A percentile compares a stretch with the other conserved stretches of the same genome.
These are phyloP conservation scores for Solanum hybrid DNA, from an alignment of 305 asterid species.

Conservation along the genomic window DNA sequence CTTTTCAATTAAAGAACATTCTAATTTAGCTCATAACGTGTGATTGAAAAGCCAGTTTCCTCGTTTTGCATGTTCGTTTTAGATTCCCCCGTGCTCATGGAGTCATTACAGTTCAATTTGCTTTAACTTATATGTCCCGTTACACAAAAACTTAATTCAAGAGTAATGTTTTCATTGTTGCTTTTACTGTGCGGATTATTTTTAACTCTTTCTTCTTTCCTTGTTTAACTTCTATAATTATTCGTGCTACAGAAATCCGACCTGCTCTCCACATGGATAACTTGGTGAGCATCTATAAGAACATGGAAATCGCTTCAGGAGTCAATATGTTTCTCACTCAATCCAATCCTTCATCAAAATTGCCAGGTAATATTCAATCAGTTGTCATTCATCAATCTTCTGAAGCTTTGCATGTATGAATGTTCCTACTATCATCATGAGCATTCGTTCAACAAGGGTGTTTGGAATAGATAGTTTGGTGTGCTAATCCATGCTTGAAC, in stretches of 20 bases:
- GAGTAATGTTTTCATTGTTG: neutral
- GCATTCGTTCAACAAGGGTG: neutral
- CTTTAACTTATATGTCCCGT: neutral
- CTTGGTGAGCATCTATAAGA: conserved; percentile 78
- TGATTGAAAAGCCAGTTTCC: neutral
- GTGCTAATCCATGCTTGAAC: neutral
- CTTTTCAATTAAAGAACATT: neutral
- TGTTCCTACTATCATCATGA: neutral
- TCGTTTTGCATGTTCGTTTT: neutral
- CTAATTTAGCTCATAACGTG: neutral
- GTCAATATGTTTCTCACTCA: conserved; percentile 53
- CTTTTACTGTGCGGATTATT: neutral
- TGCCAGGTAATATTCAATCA: conserved; percentile 36
- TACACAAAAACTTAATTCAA: neutral
- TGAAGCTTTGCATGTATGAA: neutral
- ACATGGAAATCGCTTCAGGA: conserved; percentile 84
- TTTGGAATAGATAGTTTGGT: neutral
- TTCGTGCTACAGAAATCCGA: conserved; percentile 52
- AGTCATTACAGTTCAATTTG: neutral
- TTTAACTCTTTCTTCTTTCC: neutral
- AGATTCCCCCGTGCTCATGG: neutral
- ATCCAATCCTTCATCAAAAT: conserved; percentile 29
- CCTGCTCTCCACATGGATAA: conserved; percentile 96
- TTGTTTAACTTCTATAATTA: neutral
- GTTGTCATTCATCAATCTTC: neutral